A percentile compares a stretch with the other conserved stretches of the same genome.
These are phyloP conservation scores for Ophiognomonia clavigignenti-juglandacearum DNA, from an alignment of 2,329 filamentous ascomycete species.

Conservation along the genomic window DNA sequence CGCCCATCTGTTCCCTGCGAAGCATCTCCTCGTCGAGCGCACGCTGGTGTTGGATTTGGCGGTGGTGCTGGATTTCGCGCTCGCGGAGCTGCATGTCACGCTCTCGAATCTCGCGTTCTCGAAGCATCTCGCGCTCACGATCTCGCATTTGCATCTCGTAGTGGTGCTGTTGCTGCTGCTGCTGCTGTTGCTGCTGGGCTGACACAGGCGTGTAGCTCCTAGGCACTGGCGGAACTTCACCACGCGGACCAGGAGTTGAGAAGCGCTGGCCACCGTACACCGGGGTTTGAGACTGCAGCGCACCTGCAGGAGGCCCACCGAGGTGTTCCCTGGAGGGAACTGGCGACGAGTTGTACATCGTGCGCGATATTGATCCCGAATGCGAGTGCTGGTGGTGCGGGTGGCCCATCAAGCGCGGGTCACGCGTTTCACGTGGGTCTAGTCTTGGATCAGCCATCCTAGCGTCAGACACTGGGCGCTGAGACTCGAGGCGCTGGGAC, in stretches of 20 bases:
- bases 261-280: constrained; percentile 9
- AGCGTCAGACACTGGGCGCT: constrained; percentile 7
- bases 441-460: constrained; percentile 14
- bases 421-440: constrained; percentile 13
- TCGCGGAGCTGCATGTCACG: constrained; percentile 5
- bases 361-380: constrained; percentile 12
- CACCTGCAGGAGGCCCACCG: constrained; percentile 9
- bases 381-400: constrained; percentile 14
- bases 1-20: constrained; percentile 1
- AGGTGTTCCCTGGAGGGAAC: constrained; percentile 9
- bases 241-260: constrained; percentile 8
- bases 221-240: constrained; percentile 6
- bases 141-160: constrained; percentile 2
- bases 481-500: constrained; percentile 7
- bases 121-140: constrained; percentile 1
- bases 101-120: background rate
- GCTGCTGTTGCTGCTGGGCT: constrained; percentile 4
- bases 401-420: constrained; percentile 10
- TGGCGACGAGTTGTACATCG: constrained; percentile 10
- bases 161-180: constrained; percentile 9
- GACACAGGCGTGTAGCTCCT: constrained; percentile 13
- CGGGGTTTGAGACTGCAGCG: constrained; percentile 7
- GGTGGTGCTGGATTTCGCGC: background rate
- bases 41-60: background rate
- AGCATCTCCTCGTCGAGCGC: background rate